phyloP scores from a whole-genome alignment of 1,284 basidiomycete genomes.

The Kwoniella shivajii region DNA sequence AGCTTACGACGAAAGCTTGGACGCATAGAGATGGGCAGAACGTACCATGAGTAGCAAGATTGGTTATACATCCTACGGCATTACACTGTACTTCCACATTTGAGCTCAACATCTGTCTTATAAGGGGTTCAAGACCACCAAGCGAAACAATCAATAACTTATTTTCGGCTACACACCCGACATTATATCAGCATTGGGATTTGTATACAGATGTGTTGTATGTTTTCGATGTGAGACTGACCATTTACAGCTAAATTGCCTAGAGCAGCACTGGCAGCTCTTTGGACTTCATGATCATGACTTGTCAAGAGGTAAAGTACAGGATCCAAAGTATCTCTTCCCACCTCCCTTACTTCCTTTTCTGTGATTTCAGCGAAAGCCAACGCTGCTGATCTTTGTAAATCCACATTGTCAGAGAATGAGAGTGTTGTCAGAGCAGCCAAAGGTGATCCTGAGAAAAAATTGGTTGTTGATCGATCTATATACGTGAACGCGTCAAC shows the following conservation, averaged over 20 bases:
- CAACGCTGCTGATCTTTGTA: conserved; percentile 95
- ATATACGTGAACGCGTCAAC: conserved; percentile 8
- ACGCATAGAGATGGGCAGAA: conserved; percentile 19
- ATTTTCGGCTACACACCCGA: conserved; percentile 76
- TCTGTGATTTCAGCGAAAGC: conserved; percentile 99
- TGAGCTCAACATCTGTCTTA: conserved; percentile 97
- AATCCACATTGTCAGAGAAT: conserved; percentile 98
- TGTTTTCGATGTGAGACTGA: conserved; percentile 58
- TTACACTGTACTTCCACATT: conserved; percentile 99
- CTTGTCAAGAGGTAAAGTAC: conserved; percentile 96
- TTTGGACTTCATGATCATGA: conserved; percentile 98
- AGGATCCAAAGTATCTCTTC: conserved; percentile 95
- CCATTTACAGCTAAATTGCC: conserved; percentile 98
- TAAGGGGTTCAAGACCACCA: conserved; percentile 95
- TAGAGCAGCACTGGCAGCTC: conserved; percentile 96
- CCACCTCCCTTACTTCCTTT: conserved; percentile 97
- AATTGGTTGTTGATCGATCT: conserved; percentile 96
- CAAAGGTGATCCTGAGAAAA: conserved; percentile 90
- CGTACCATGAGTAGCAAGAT: conserved; percentile 94
- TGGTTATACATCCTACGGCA: conserved; percentile 99
- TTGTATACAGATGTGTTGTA: too few species aligned
- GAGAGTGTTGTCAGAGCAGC: conserved; percentile 94
- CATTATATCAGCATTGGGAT: not conserved
- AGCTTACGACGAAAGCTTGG: conserved; percentile 1
- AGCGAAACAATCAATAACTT: conserved; percentile 98